A percentile compares a stretch with the other conserved stretches of the same genome.
Evolutionary conservation across 495 filamentous ascomycete species (phyloP).

Genomic region (Terfezia claveryi): DNA sequence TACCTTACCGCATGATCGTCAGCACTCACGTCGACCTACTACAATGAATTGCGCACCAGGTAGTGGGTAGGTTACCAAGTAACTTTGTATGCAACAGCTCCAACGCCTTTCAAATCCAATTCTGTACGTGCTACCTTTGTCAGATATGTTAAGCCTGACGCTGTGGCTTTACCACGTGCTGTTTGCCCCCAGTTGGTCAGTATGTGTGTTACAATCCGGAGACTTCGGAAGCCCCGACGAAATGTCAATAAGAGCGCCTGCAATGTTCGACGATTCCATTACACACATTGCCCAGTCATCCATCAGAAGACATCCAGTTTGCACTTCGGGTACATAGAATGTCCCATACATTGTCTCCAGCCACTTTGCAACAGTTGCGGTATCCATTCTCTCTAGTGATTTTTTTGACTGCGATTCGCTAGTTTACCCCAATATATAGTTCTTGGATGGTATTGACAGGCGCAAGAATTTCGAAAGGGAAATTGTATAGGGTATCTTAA

Average conservation of each 20-base stretch:
- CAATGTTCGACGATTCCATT: constrained; percentile 19
- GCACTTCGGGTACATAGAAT: neutral
- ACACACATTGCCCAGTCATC: constrained; percentile 4
- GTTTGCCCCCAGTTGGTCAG: neutral
- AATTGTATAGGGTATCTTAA: too few species aligned
- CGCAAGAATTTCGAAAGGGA: too few species aligned
- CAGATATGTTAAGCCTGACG: constrained; percentile 19
- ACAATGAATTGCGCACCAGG: too few species aligned
- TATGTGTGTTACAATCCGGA: neutral
- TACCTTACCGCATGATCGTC: constrained; percentile 9
- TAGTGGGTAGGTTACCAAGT: constrained; percentile 5
- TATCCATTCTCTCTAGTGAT: constrained; percentile 10
- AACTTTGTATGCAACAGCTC: constrained; percentile 18
- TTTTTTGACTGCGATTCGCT: neutral
- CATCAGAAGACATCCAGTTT: neutral
- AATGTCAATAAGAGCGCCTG: constrained; percentile 18
- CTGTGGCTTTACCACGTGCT: constrained; percentile 18
- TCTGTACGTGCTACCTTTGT: constrained; percentile 14
- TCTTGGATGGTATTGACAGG: neutral
- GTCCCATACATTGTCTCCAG: constrained; percentile 12
- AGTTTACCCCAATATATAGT: neutral
- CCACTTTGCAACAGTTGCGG: constrained; percentile 15
- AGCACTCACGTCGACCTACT: too few species aligned
- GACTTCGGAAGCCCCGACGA: constrained; percentile 11
- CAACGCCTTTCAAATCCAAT: constrained; percentile 17